Base-by-base conservation (phyloP, 495 filamentous ascomycete genomes). In the Penicillium cinerascens region DNA sequence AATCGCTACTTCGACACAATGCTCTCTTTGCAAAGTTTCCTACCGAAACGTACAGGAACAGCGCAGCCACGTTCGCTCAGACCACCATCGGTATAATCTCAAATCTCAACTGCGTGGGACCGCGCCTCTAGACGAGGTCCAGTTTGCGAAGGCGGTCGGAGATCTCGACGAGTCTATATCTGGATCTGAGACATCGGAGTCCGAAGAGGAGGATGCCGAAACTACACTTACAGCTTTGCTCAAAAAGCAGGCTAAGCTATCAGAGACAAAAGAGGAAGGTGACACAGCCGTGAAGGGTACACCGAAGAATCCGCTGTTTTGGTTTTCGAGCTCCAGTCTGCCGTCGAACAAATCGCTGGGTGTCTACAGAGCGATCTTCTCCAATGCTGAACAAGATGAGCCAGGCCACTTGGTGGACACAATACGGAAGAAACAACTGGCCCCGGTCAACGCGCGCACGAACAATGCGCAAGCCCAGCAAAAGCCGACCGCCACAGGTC, bases 21-120 rank as follows among this genome's bases (percentile, higher is more conserved):
- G 93, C 63, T 80, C 85, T 4, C 83, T 97, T 15, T 98, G 93
- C 70, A 77, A 78, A 26, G 75, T 89, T 16, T 72, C 78, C 0
- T 93, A 89, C 59, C 56, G 69, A 22, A 86, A 75, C 22, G 83
- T 96, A 22, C 78, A 85, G 59, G 91, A 96, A 45, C 95, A 98
- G 59, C 82, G 88, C 40, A 78, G 80, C 46, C 93, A 98, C 73
- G 83, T 88, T 22, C 85, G 86, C 47, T 95, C 92, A n/a, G 93
- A 98, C 66, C 78, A 92, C 42, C 93, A 98, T 69, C 79, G 86
- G 48, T 97, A 96, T 69, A 98, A 98, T 65, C 66, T 97, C 43
- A 97, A 96, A 67, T 89, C 88, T 63, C 92, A 88, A 72, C 69
- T 96, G 29, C 79, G 85, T 47, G 89, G 88, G 0, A 78, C 74